Base-by-base conservation (phyloP, 2,329 filamentous ascomycete species). In the Fusarium coffeatum region DNA sequence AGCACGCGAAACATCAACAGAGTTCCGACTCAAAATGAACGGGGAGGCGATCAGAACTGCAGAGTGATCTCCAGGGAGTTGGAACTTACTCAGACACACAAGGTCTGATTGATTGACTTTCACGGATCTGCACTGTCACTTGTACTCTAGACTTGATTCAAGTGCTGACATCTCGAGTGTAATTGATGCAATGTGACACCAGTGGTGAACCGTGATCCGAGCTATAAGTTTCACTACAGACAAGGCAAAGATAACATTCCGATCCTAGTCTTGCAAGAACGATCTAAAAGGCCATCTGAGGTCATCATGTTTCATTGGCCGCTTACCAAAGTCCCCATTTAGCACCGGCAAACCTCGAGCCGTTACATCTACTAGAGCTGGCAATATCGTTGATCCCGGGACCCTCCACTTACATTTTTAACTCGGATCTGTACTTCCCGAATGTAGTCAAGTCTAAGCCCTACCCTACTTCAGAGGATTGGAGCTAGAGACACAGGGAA, bases 381-480 rank as follows among this genome's bases (percentile, higher is more conserved):
- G 32, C 27, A 27, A 13, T 40, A 11, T 51, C 32, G 48, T 40
- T 51, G 25, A 32, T 66, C 20, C 49, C 49, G 32, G 27, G 2
- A 23, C 22, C 22, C 6, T n/a, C 34, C 48, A 40, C 12, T 25
- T 10, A 25, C 37, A 43, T 50, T 37, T 43, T 28, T 28, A 23
- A 22, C 45, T 22, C 42, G 46, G 18, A 18, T 13, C 30, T 23
- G 5, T 27, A 18, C 18, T 32, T 41, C 34, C 55, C 28, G 30
- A 22, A 27, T 15, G 13, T 49, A 63, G 25, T 8, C 12, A 46
- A 37, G 16, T 42, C 55, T 69, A 69, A 66, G 66, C 66, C 66
- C 22, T 70, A 63, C 53, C 53, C 23, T 32, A 22, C 32, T 37
- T 27, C 15, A 22, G 15, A 30, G 43, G 8, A n/a, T 28, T 27